These are phyloP conservation scores for Collybia nuda DNA, from an alignment of 768 basidiomycete genomes.

Conservation along the genomic window DNA sequence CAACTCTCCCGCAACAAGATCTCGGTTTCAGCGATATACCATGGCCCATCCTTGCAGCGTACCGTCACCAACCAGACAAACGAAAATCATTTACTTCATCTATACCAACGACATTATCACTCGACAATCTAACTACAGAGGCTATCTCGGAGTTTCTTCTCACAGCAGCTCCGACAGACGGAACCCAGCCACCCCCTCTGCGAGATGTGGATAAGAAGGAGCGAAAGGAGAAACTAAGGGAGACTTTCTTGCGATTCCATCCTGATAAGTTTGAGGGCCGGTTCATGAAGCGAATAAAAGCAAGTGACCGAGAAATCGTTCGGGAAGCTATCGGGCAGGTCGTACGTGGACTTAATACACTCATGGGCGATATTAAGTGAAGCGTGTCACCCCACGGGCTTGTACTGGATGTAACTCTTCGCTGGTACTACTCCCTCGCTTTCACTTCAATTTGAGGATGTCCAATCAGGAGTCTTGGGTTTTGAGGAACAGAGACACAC, in stretches of 20 bases:
- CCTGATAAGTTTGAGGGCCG: constrained; percentile 84
- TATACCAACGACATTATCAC: constrained; percentile 14
- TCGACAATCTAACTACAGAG: constrained; percentile 55
- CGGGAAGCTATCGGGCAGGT: constrained; percentile 64
- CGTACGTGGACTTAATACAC: constrained; percentile 53
- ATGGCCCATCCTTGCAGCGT: constrained; percentile 58
- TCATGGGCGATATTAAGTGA: constrained; percentile 39
- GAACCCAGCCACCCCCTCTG: constrained; percentile 4
- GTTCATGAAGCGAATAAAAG: constrained; percentile 51
- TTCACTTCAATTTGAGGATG: no score
- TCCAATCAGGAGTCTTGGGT: no score
- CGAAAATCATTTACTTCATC: constrained; percentile 7
- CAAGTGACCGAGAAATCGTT: constrained; percentile 48
- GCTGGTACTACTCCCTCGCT: no score
- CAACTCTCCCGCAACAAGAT: constrained; percentile 9
- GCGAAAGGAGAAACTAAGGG: constrained; percentile 61
- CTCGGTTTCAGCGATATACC: constrained; percentile 65
- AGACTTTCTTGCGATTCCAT: constrained; percentile 72
- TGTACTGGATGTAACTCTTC: no score
- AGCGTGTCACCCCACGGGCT: no score
- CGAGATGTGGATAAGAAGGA: constrained; percentile 38
- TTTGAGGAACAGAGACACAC: no score
- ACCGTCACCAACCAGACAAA: constrained; percentile 22
- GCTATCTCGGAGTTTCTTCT: constrained; percentile 61
- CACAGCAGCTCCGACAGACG: constrained; percentile 2